Evolutionary conservation across 257 asterid genomes (phyloP).

Genomic region (Nicotiana obtusifolia): DNA sequence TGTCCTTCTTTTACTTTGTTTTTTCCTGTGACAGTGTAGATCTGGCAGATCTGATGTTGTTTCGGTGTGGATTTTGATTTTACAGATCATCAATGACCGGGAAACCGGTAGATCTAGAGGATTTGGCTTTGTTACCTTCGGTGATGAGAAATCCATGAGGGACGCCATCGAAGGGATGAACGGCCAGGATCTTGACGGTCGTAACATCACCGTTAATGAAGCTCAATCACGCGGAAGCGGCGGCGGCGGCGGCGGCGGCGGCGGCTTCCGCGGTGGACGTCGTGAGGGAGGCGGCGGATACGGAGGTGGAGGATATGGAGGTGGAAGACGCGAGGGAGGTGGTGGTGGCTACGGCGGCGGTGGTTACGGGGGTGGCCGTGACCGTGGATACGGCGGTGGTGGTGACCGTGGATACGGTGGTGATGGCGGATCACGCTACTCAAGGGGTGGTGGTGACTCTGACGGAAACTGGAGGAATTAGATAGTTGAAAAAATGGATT

Average conservation of each 20-base stretch:
- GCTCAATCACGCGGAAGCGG: conserved; percentile 79
- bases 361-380: conserved; percentile 8
- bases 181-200: conserved; percentile 81
- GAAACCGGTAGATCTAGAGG: conserved; percentile 97
- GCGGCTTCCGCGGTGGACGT: conserved; percentile 21
- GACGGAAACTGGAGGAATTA: conserved; percentile 64
- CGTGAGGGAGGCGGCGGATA: conserved; percentile 15
- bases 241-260: conserved; percentile 34
- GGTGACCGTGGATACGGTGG: conserved; percentile 25
- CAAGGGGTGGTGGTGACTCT: conserved; percentile 19
- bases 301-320: conserved; percentile 11
- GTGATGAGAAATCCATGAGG: conserved; percentile 61
- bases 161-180: conserved; percentile 70
- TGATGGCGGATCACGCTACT: conserved; percentile 19
- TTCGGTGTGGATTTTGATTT: neutral
- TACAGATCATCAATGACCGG: conserved; percentile 72
- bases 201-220: conserved; percentile 77
- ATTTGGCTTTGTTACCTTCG: conserved; percentile 81
- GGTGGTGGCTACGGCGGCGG: conserved; percentile 14
- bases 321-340: conserved; percentile 21
- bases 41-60: conserved; percentile 29
- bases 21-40: neutral
- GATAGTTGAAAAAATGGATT: neutral
- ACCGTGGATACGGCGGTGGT: conserved; percentile 12
- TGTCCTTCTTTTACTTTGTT: neutral